Evolutionary conservation across 768 basidiomycete genomes (phyloP).

Genomic region (Mycena crocata): DNA sequence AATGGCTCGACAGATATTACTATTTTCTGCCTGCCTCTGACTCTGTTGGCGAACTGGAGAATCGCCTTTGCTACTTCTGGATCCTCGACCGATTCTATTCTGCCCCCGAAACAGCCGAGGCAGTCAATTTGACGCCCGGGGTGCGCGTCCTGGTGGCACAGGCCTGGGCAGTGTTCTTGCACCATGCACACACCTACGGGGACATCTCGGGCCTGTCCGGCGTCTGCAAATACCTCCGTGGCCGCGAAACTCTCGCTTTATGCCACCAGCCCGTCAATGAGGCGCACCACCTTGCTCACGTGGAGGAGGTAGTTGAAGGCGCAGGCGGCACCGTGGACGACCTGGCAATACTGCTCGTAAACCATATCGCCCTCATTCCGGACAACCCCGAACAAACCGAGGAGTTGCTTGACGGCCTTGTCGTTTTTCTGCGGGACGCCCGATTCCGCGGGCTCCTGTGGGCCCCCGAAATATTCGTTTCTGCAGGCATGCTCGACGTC

Average conservation of each 20-base stretch:
- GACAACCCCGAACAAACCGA: neutral
- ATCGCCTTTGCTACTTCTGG: conserved; percentile 14
- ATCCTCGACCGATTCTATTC: conserved; percentile 9
- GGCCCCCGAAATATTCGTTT: neutral
- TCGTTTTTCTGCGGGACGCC: neutral
- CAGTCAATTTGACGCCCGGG: conserved; percentile 8
- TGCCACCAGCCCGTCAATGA: neutral
- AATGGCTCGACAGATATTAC: conserved; percentile 18
- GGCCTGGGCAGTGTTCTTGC: conserved; percentile 1
- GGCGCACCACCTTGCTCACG: conserved; percentile 6
- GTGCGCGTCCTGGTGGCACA: conserved; percentile 14
- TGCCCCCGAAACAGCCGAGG: neutral
- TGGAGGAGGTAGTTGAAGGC: conserved; percentile 12
- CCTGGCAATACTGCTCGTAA: neutral
- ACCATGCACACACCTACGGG: neutral
- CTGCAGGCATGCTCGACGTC: conserved; percentile 4
- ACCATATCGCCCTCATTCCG: conserved; percentile 2
- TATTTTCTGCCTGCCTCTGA: conserved; percentile 5
- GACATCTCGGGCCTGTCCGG: conserved; percentile 5
- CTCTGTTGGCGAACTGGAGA: conserved; percentile 5
- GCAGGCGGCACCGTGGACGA: conserved; percentile 7
- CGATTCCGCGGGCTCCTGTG: neutral
- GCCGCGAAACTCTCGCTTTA: neutral
- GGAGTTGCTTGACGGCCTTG: neutral
- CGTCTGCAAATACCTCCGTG: neutral